Percentiles rank a stretch among this genome's conserved stretches.
Evolutionary conservation across 108 stramenopile species (phyloP).

Genomic region (Nitzschia palea): DNA sequence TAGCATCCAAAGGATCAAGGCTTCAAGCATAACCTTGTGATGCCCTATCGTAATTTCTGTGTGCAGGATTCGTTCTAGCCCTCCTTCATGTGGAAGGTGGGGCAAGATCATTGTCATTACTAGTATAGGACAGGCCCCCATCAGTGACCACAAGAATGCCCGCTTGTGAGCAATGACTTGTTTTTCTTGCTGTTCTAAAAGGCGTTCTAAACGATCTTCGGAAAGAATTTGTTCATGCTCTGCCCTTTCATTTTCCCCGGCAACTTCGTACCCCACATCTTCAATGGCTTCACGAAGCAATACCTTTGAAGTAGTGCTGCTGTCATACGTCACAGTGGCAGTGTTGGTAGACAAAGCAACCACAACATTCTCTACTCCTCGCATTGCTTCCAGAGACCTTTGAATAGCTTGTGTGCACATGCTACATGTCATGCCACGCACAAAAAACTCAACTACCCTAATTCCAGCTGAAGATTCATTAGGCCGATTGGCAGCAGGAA

Average conservation of each 20-base stretch:
- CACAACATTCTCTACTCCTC: slow-evolving; percentile 28
- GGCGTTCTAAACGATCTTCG: slow-evolving; percentile 38
- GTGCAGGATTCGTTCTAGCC: slow-evolving; percentile 16
- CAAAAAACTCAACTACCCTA: slow-evolving; percentile 21
- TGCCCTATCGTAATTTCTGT: slow-evolving; percentile 18
- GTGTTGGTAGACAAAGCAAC: slow-evolving; percentile 41
- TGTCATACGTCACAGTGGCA: slow-evolving; percentile 23
- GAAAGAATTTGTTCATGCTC: background rate
- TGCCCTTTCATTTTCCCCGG: slow-evolving; percentile 21
- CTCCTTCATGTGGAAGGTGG: slow-evolving; percentile 16
- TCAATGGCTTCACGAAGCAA: slow-evolving; percentile 29
- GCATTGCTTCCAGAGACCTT: slow-evolving; percentile 13
- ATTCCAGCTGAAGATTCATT: background rate
- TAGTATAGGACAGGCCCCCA: slow-evolving; percentile 48
- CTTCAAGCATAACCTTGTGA: slow-evolving; percentile 23
- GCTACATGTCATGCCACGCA: slow-evolving; percentile 55
- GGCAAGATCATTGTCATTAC: slow-evolving; percentile 52
- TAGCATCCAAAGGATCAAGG: slow-evolving; percentile 48
- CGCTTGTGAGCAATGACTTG: slow-evolving; percentile 31
- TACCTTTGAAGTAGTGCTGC: background rate
- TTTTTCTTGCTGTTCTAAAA: slow-evolving; percentile 37
- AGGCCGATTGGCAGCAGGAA: background rate
- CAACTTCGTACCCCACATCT: slow-evolving; percentile 39
- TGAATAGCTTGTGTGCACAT: slow-evolving; percentile 41
- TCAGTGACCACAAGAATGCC: slow-evolving; percentile 39